A percentile compares a stretch with the other conserved stretches of the same genome.
phyloP scores from a whole-genome alignment of 2,329 filamentous ascomycete genomes.

The Botrytis paeoniae region DNA sequence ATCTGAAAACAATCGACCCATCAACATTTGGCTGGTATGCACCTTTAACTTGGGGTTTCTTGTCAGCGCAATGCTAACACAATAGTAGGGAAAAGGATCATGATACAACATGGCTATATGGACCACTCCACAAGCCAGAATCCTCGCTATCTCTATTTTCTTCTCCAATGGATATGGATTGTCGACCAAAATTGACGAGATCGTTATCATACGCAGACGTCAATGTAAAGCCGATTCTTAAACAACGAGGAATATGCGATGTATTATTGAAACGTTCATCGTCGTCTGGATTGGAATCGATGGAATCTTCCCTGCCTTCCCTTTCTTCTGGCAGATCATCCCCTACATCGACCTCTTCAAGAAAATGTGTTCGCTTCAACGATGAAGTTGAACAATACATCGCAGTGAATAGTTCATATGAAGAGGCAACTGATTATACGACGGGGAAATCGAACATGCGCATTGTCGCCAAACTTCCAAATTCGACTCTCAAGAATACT shows the following conservation, averaged over 20 bases:
- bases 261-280: conserved; percentile 88
- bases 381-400: conserved; percentile 20
- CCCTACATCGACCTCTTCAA: conserved; percentile 7
- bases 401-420: conserved; percentile 3
- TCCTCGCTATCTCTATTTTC: neutral
- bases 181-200: neutral
- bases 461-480: conserved; percentile 17
- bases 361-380: conserved; percentile 19
- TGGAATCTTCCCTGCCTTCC: conserved; percentile 1
- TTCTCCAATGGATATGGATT: conserved; percentile 50
- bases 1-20: conserved; percentile 81
- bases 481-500: neutral
- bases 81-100: conserved; percentile 82
- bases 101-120: conserved; percentile 97
- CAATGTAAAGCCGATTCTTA: conserved; percentile 73
- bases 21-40: conserved; percentile 90
- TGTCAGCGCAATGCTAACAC: conserved; percentile 34
- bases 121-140: conserved; percentile 68
- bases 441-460: neutral
- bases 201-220: conserved; percentile 32
- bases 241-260: conserved; percentile 95
- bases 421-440: neutral
- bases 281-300: conserved; percentile 50
- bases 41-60: neutral
- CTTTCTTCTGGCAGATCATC: conserved; percentile 17